These are phyloP conservation scores for Fraxinus latifolia DNA, from an alignment of 305 asterid genomes.

Conservation along the genomic window DNA sequence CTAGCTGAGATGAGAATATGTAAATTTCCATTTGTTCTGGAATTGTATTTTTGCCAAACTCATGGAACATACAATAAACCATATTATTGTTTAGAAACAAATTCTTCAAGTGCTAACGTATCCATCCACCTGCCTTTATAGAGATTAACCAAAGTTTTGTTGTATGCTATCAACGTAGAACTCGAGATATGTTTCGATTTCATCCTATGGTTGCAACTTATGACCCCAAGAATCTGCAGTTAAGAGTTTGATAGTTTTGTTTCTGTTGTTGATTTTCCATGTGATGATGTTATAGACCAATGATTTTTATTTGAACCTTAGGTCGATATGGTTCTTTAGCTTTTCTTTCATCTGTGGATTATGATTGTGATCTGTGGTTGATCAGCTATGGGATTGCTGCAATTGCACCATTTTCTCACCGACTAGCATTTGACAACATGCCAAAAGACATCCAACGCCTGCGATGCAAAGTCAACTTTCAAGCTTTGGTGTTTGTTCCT, in stretches of 20 bases:
- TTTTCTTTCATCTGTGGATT: not conserved
- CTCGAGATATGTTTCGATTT: not conserved
- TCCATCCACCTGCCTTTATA: not conserved
- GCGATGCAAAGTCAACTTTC: conserved; percentile 96
- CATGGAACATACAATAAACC: not conserved
- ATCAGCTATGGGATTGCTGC: conserved; percentile 94
- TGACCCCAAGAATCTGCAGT: not conserved
- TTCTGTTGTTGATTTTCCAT: not conserved
- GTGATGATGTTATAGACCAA: not conserved
- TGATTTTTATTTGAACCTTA: not conserved
- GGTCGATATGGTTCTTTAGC: not conserved
- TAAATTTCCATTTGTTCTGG: not conserved
- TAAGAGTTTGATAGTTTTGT: not conserved
- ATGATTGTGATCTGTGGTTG: conserved; percentile 15
- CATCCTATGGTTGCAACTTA: not conserved
- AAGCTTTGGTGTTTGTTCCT: conserved; percentile 82
- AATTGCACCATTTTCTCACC: conserved; percentile 94
- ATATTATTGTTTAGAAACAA: not conserved
- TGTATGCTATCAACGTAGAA: not conserved
- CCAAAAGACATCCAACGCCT: conserved; percentile 85
- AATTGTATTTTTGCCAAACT: not conserved
- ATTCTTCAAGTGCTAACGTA: not conserved
- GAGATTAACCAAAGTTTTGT: not conserved
- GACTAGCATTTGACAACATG: conserved; percentile 87
- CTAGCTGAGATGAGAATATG: not conserved